Conservation (phyloP, 306 rosid species). For the Lathyrus sativus region DNA sequence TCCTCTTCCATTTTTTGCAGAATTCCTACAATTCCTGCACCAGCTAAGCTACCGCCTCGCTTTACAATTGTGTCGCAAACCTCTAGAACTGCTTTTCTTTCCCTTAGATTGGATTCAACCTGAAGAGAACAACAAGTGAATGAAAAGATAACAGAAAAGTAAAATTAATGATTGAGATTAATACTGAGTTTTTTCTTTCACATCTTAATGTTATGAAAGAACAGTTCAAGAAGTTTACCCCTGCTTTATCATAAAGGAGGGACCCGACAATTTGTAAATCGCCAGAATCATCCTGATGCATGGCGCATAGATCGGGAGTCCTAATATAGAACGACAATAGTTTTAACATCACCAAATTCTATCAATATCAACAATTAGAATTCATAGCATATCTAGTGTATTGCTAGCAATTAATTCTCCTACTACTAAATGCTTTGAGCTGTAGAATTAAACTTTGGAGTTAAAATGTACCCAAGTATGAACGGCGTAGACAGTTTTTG, state of each 20-base stretch:
- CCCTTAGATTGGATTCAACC: constrained; percentile 66
- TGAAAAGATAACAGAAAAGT: not conserved
- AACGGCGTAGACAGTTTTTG: constrained; percentile 67
- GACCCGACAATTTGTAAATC: constrained; percentile 77
- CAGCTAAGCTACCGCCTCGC: constrained; percentile 92
- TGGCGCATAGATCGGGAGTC: constrained; percentile 78
- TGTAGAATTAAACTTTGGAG: constrained; percentile 4
- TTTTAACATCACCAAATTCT: constrained; percentile 2
- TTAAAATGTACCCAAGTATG: constrained; percentile 53
- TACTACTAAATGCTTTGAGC: not conserved
- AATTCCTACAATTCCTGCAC: constrained; percentile 92
- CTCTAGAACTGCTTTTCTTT: constrained; percentile 70
- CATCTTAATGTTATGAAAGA: constrained; percentile 14
- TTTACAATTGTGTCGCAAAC: constrained; percentile 81
- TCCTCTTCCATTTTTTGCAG: constrained; percentile 87
- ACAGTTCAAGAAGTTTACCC: constrained; percentile 53
- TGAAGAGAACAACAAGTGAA: constrained; percentile 26
- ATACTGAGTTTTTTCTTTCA: not conserved
- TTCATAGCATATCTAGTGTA: not conserved
- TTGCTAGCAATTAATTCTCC: not conserved
- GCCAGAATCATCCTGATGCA: constrained; percentile 79
- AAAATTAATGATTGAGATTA: not conserved
- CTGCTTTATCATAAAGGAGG: constrained; percentile 60
- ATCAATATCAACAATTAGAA: constrained; percentile 18
- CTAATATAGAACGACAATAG: constrained; percentile 35